These are phyloP conservation scores for Astathelohania contejeani DNA, from an alignment of 371 early-diverging fungal species.

Conservation along the genomic window DNA sequence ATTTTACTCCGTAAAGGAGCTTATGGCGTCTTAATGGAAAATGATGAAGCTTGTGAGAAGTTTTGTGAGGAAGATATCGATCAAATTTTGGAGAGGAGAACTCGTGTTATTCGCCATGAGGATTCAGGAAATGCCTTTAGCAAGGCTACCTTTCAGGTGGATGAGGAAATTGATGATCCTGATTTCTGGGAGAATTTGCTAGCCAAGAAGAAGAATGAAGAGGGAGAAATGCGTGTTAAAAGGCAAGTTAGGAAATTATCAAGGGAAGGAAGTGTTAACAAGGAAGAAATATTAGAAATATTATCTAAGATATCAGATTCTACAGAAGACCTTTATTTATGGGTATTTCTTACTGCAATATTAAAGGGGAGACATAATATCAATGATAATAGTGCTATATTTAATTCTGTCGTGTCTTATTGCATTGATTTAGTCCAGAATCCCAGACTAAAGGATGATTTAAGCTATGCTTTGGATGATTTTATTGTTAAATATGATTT, in stretches of 20 bases:
- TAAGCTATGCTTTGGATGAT: constrained; percentile 17
- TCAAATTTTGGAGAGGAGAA: constrained; percentile 70
- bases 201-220: constrained; percentile 41
- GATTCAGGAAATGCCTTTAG: constrained; percentile 61
- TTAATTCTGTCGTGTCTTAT: constrained; percentile 29
- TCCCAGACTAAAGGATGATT: constrained; percentile 23
- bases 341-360: neutral
- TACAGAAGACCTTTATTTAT: neutral
- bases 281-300: constrained; percentile 11
- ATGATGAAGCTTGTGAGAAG: constrained; percentile 56
- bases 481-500: constrained; percentile 23
- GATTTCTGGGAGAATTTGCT: constrained; percentile 91
- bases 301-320: neutral
- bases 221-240: constrained; percentile 45
- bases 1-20: constrained; percentile 71
- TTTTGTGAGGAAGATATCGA: constrained; percentile 91
- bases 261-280: constrained; percentile 33
- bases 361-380: neutral
- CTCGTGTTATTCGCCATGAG: constrained; percentile 66
- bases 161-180: constrained; percentile 72
- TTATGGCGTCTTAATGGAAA: constrained; percentile 67
- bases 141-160: constrained; percentile 70
- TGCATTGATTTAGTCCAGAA: constrained; percentile 20
- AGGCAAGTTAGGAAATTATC: constrained; percentile 46
- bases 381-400: constrained; percentile 1